Base-by-base conservation (phyloP, 2,329 filamentous ascomycete species). In the Mycosphaerelloides madeirae region DNA sequence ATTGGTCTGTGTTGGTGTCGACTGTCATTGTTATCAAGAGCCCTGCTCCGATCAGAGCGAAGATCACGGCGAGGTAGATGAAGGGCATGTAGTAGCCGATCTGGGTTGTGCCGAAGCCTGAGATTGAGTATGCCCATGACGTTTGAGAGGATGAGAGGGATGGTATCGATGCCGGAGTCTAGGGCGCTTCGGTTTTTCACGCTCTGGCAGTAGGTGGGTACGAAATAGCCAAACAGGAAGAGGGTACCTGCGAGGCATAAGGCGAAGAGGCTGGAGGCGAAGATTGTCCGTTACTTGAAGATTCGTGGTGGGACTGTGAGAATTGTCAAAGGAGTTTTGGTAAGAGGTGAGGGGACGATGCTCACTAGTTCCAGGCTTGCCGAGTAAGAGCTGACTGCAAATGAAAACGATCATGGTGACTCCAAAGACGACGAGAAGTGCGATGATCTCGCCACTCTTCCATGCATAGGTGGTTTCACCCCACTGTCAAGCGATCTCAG, bases 21-120 rank as follows among this genome's bases (percentile, higher is more conserved):
- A 39, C 39, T 5, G 38, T 29, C 13, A 50, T 32, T 9, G 52
- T 57, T 1, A 41, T 51, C 6, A 72, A 56, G 11, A 71, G 63
- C 28, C 68, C 69, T 13, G 63, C 63, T 18, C 68, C 69, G 28
- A 71, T 60, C 13, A 65, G 45, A 61, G 68, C 66, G 42, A 71
- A 48, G 12, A 68, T 54, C 2, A 60, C 62, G 3, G 61, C 62
- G 22, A 58, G 29, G 15, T 70, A 58, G 60, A 71, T 68, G 50
- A 71, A 70, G 0, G 68, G 68, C 0, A 66, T 69, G 59, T 71
- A 72, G 57, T 71, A 71, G 16, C 69, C 69, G 19, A 68, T 49
- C 2, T 52, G 44, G 2, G 66, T 67, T 14, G 68, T 61, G 8
- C 54, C 34, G 28, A 55, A 53, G 33, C 69, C 69, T 20, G 55